These are phyloP conservation scores for Ustilago tritici DNA, from an alignment of 1,284 basidiomycete genomes.

Conservation along the genomic window DNA sequence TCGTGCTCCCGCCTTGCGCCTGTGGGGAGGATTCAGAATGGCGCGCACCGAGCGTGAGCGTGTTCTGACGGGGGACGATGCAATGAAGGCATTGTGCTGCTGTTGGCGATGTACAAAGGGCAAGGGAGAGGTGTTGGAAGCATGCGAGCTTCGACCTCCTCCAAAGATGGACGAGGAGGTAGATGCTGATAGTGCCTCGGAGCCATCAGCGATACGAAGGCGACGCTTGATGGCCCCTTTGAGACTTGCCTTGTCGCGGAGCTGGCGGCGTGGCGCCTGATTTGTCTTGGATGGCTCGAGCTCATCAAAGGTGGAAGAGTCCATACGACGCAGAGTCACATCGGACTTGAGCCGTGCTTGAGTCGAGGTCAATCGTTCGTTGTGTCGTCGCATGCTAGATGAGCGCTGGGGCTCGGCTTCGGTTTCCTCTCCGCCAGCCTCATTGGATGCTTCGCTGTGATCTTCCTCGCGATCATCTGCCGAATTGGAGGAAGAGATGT, in stretches of 20 bases:
- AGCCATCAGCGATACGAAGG: slow-evolving; percentile 24
- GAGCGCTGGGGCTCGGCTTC: slow-evolving; percentile 49
- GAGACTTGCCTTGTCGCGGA: slow-evolving; percentile 30
- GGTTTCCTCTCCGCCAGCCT: slow-evolving; percentile 59
- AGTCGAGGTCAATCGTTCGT: background rate
- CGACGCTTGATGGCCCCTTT: slow-evolving; percentile 21
- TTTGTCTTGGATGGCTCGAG: slow-evolving; percentile 30
- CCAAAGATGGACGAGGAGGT: slow-evolving; percentile 47
- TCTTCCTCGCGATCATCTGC: slow-evolving; percentile 19
- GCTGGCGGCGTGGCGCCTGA: slow-evolving; percentile 26
- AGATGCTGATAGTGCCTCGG: slow-evolving; percentile 37
- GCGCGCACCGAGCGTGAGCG: slow-evolving; percentile 43
- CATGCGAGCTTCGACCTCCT: slow-evolving; percentile 43
- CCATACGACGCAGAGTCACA: slow-evolving; percentile 39
- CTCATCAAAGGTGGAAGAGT: slow-evolving; percentile 47
- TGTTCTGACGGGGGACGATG: slow-evolving; percentile 53
- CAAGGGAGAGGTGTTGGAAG: slow-evolving; percentile 35
- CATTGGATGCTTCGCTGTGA: slow-evolving; percentile 46
- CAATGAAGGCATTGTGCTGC: slow-evolving; percentile 46
- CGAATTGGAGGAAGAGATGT: slow-evolving; percentile 20
- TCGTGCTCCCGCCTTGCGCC: slow-evolving; percentile 17
- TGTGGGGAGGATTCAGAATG: slow-evolving; percentile 17
- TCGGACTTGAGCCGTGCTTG: slow-evolving; percentile 3
- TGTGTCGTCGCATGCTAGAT: slow-evolving; percentile 5
- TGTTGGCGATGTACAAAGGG: slow-evolving; percentile 28